Evolutionary conservation across 2,329 filamentous ascomycete genomes (phyloP), one percentile per base, ranked within the genome.

Genomic region (Plectosphaerella sp.): DNA sequence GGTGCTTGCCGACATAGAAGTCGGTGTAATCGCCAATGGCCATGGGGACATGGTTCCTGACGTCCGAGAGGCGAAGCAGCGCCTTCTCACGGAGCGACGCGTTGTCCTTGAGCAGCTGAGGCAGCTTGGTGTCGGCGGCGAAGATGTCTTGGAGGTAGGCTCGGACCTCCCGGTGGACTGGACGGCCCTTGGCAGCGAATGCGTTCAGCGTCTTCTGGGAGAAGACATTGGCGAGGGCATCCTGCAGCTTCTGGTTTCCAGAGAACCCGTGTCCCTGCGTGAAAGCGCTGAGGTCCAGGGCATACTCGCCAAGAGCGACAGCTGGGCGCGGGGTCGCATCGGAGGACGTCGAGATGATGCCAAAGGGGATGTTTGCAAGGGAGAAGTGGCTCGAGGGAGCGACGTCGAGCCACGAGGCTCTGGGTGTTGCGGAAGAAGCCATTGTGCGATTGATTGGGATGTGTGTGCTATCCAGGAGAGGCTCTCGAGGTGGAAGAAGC

Each of bases 21-120:
- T 94, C 89, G 2, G 89, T 90, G 65, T 93, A 93, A 64, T 93
- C 89, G 33, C 88, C 87, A 61, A 93, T 89, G 37, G 80, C 74
- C 75, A 94, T 82, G 1, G 89, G 89, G 1, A 93, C 61, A 57
- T 92, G 88, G 61, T 79, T 86, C 54, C 73, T 78, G n/a, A 86
- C 79, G 5, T 79, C 77, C 28, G 65, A 46, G 1, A 62, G 52
- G 7, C 60, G 60, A 5, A 72, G 7, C 14, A 71, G 51, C 7
- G 64, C 66, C 1, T 54, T 37, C 9, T 61, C 51, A 41, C 61
- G 62, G 1, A 74, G 63, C 2, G 55, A 53, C 12, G 64, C 57
- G 41, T 74, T 70, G 52, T 74, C 64, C 33, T 64, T 67, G 15
- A 75, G 63, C 0, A 71, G 35, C 1, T 60, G 54, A 0, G 69